Evolutionary conservation across 495 filamentous ascomycete species (phyloP), one percentile per base, ranked within the genome.

Genomic region (Elaphomyces granulatus): DNA sequence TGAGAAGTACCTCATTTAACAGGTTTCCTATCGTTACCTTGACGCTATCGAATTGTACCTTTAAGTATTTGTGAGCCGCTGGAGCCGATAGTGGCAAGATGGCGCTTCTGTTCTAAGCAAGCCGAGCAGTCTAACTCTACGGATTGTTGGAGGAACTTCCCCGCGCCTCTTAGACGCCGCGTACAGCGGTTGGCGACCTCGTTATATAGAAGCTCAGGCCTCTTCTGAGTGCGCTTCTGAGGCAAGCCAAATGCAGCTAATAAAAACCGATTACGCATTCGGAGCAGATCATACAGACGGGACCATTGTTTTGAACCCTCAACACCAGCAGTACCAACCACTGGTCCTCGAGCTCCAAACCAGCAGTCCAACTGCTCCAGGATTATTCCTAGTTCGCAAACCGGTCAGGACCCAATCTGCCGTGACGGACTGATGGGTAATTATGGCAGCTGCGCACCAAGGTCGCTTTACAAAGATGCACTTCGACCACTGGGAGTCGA

Each of bases 401-500:
- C 80, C 81, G 40, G 60, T 57, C 2, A 94, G 70, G 15, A 71
- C 60, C 16, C n/a, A n/a, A 92, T 56, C 2, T 86, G 76, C 7
- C 80, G 62, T 7, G 90, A 95, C 7, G 95, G 67, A 48, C 84
- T 92, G 50, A 98, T 74, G 59, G 95, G 90, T 17, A 98, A 70
- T 3, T n/a, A n/a, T n/a, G 87, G 87, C 37, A 80, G 65, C n/a
- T 81, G 77, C 7, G 74, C 72, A 30, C 75, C 83, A 0, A 95
- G 72, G 38, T 87, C 81, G 41, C 76, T 86, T 16, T 64, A 67
- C 2, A 94, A 83, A 60, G n/a, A 84, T 52, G 3, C 56, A 38
- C 34, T 61, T 46, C 40, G 92, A 63, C 4, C 63, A 46, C 4
- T 49, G 47, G 35, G 75, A 67, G 44, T 84, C 72, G 39, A 59